Conservation (phyloP, 225 moss, liverwort and hornwort genomes). For the Pseudisothecium myosuroides region DNA sequence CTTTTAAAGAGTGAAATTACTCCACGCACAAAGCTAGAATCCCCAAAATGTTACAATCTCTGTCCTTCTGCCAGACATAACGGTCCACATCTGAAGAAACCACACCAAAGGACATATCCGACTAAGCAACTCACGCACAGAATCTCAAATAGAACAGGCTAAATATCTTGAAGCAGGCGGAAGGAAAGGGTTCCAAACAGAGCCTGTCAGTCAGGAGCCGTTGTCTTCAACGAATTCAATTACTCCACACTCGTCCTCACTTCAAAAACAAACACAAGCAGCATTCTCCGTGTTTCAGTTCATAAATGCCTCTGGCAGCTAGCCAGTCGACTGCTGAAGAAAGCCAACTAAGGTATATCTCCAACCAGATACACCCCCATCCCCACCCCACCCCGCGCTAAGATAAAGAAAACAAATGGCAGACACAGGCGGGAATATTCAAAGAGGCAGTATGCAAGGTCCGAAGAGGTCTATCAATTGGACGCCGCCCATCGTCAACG, state of each 20-base stretch:
- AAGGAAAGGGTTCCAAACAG: neutral
- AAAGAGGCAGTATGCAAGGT: neutral
- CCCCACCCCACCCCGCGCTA: no score
- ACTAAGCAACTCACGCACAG: neutral
- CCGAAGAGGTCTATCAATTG: no score
- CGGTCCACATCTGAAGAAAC: neutral
- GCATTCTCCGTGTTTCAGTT: neutral
- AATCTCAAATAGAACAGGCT: neutral
- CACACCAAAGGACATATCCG: no score
- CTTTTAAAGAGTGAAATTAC: neutral
- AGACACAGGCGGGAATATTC: no score
- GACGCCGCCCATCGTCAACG: no score
- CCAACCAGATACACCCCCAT: neutral
- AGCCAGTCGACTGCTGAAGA: neutral
- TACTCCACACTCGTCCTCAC: neutral
- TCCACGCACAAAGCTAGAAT: neutral
- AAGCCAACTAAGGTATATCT: no score
- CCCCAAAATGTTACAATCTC: neutral
- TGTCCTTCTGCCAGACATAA: neutral
- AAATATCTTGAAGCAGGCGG: neutral
- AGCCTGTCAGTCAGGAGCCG: neutral
- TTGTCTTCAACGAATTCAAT: neutral
- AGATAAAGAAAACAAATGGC: neutral
- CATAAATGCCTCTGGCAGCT: no score
- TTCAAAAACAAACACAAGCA: no score